Base-by-base conservation (phyloP, 176 grass and related monocot genomes). In the Zizania latifolia region DNA sequence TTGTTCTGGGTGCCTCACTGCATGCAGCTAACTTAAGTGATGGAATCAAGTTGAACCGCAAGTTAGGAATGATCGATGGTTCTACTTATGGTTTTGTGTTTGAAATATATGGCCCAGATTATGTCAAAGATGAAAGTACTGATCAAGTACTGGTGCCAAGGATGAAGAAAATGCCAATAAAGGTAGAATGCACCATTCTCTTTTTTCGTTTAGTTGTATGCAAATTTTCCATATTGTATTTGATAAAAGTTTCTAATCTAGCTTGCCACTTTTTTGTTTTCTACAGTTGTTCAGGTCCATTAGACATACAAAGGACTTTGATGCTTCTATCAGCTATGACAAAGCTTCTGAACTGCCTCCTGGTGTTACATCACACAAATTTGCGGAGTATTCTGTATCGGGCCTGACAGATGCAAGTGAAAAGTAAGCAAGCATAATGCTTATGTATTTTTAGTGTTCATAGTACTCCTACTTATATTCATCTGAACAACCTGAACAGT, bases 121-220 rank as follows among this genome's bases (percentile, higher is more conserved):
- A 88, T 85, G 76, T 95, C 41, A 84, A 85, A 84, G 92, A 99
- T 74, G 92, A 95, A 71, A 92, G 35, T 67, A 80, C 77, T 48
- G 89, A 99, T 79, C 63, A 74, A 57, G 53, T 92, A 68, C 77
- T 99, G 62, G 89, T 99, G 26, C 89, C 92, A 19, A 86, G 92
- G 77, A 90, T 95, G 96, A 99, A 99, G 64, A 99, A 99, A 92
- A 92, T 99, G 92, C 80, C 92, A 58, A 90, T 94, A 71, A 99
- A 99, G 95, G 95, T 94, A 63, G 31, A 30, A 69, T 44, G 48
- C 0, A 7, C 29, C 32, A 33, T 16, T 24, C 72, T 73, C n/a
- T 24, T 37, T 30, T 10, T 41, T 39, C 11, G 13, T 39, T 38
- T 39, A 13, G 19, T 50, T 61, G 16, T n/a, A 22, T 2, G 8